Percentiles rank a stretch among this genome's conserved stretches.
Evolutionary conservation across 306 rosid genomes (phyloP).

Genomic region (Cicer bijugum): DNA sequence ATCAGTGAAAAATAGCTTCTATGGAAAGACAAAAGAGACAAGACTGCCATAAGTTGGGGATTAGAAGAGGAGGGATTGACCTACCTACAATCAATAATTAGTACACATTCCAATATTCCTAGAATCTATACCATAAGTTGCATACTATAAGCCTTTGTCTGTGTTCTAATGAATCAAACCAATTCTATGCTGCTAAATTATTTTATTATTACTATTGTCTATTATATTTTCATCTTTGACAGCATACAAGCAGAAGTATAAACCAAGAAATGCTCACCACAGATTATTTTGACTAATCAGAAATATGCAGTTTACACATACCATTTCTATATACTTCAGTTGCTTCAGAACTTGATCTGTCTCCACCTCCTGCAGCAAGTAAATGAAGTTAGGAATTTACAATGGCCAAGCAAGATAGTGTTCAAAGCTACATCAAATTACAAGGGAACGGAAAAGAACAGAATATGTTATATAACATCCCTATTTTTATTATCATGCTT

Average conservation of each 20-base stretch:
- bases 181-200: neutral
- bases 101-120: neutral
- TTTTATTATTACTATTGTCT: neutral
- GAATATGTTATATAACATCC: no score
- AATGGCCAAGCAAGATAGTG: conserved; percentile 23
- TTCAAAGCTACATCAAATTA: conserved; percentile 36
- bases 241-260: conserved; percentile 27
- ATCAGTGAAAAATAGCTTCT: neutral
- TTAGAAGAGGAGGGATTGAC: conserved; percentile 6
- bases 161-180: conserved; percentile 1
- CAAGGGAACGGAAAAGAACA: conserved; percentile 19
- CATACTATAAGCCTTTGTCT: conserved; percentile 21
- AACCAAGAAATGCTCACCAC: conserved; percentile 6
- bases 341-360: conserved; percentile 74
- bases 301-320: conserved; percentile 43
- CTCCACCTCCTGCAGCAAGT: conserved; percentile 74
- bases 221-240: neutral
- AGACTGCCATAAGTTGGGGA: neutral
- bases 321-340: conserved; percentile 81
- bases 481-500: no score
- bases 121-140: neutral
- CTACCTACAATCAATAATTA: neutral
- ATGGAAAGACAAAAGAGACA: neutral
- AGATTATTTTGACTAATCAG: conserved; percentile 25
- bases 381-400: conserved; percentile 28